A percentile compares a stretch with the other conserved stretches of the same genome.
phyloP scores from a whole-genome alignment of 2,329 filamentous ascomycete genomes.

The Paraphaeosphaeria minitans region DNA sequence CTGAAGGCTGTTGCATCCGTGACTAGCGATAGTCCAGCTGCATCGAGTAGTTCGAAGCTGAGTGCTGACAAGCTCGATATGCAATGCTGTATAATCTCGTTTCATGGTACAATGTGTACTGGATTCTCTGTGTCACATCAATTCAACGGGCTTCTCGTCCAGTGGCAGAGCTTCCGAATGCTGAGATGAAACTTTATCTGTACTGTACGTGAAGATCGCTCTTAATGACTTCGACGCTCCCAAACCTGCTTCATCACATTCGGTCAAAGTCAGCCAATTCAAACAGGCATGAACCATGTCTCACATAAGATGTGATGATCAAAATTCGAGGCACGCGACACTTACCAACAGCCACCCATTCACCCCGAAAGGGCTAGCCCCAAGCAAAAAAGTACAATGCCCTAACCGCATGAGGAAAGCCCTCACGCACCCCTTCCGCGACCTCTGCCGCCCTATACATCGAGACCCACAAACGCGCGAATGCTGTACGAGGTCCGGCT shows the following conservation, averaged over 20 bases:
- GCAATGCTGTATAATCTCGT: background rate
- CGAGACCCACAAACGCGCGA: background rate
- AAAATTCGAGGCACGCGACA: background rate
- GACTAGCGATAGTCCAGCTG: background rate
- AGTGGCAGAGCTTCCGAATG: too few species aligned
- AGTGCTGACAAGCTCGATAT: background rate
- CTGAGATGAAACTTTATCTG: too few species aligned
- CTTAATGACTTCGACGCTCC: too few species aligned
- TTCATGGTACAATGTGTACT: background rate
- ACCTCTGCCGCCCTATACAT: background rate
- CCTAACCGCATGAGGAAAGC: background rate
- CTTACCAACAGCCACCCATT: too few species aligned
- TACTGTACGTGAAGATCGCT: too few species aligned
- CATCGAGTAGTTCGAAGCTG: background rate
- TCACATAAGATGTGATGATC: background rate
- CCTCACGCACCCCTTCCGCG: background rate
- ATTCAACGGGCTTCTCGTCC: too few species aligned
- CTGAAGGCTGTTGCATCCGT: background rate
- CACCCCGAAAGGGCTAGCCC: background rate
- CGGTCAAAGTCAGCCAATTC: too few species aligned
- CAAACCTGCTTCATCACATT: too few species aligned
- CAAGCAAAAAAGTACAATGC: background rate
- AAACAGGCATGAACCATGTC: too few species aligned
- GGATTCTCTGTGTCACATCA: too few species aligned
- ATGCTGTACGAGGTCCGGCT: slow-evolving; percentile 7